Evolutionary conservation across 1,284 basidiomycete species (phyloP).

Genomic region (Fereydounia khargensis): DNA sequence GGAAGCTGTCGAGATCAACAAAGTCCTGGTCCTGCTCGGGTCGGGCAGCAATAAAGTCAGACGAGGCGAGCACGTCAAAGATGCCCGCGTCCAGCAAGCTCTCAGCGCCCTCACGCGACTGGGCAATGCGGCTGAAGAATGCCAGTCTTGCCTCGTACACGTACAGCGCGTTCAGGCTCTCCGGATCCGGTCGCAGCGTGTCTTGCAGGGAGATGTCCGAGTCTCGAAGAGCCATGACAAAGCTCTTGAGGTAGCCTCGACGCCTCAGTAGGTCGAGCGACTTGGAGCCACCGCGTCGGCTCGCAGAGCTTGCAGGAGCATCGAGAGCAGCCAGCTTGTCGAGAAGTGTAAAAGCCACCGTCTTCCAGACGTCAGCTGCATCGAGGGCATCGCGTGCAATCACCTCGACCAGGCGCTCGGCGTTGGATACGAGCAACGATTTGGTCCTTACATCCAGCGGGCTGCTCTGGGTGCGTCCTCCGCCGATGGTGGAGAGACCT

Average conservation of each 20-base stretch:
- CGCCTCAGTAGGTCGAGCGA: slow-evolving; percentile 68
- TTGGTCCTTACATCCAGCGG: slow-evolving; percentile 66
- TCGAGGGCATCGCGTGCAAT: slow-evolving; percentile 88
- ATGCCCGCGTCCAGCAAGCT: slow-evolving; percentile 76
- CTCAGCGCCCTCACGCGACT: slow-evolving; percentile 78
- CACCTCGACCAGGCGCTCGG: slow-evolving; percentile 73
- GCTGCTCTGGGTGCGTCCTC: slow-evolving; percentile 18
- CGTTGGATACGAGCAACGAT: slow-evolving; percentile 62
- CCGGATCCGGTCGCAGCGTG: slow-evolving; percentile 82
- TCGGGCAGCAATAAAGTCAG: slow-evolving; percentile 79
- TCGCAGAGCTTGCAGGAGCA: slow-evolving; percentile 21
- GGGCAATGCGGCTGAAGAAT: slow-evolving; percentile 77
- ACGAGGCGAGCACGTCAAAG: slow-evolving; percentile 75
- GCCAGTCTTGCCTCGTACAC: slow-evolving; percentile 94
- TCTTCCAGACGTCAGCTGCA: slow-evolving; percentile 93
- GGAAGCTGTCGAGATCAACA: slow-evolving; percentile 78
- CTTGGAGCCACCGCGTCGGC: slow-evolving; percentile 55
- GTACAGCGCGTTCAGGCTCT: slow-evolving; percentile 88
- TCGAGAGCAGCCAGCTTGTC: slow-evolving; percentile 67
- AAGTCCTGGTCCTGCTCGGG: slow-evolving; percentile 78
- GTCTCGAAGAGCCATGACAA: slow-evolving; percentile 80
- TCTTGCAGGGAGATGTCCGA: slow-evolving; percentile 74
- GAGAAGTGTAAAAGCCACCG: slow-evolving; percentile 81
- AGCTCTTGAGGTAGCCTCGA: slow-evolving; percentile 78
- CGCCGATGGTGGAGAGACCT: slow-evolving; percentile 22